Percentiles rank a stretch among this genome's conserved stretches.
phyloP scores from a whole-genome alignment of 306 rosid genomes.

The Astragalus glycyphyllos region DNA sequence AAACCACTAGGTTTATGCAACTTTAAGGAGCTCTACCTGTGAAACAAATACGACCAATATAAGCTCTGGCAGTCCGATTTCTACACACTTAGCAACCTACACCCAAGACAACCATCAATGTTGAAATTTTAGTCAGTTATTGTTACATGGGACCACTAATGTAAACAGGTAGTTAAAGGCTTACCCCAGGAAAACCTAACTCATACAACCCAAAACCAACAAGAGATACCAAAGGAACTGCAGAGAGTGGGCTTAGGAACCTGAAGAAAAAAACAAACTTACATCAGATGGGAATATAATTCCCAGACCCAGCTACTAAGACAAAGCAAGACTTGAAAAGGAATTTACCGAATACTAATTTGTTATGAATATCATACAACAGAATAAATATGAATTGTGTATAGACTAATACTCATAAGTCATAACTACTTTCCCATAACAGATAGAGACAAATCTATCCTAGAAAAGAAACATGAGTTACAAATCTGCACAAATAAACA shows the following conservation, averaged over 20 bases:
- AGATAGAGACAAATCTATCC: neutral
- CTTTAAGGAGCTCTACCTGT: conserved; percentile 68
- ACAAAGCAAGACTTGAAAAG: neutral
- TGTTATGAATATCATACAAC: neutral
- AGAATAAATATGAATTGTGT: neutral
- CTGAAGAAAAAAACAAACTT: conserved; percentile 54
- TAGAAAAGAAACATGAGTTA: neutral
- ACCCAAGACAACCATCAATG: conserved; percentile 46
- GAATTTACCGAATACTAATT: neutral
- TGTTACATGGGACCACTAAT: conserved; percentile 8
- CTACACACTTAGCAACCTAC: conserved; percentile 97
- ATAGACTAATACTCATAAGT: neutral
- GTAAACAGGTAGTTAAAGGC: conserved; percentile 43
- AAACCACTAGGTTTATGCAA: neutral
- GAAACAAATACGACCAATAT: conserved; percentile 77
- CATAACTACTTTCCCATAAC: neutral
- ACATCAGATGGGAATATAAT: conserved; percentile 19
- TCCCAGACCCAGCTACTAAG: conserved; percentile 9
- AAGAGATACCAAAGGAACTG: conserved; percentile 84
- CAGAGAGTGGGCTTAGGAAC: conserved; percentile 93
- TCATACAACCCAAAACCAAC: conserved; percentile 96
- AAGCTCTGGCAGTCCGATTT: conserved; percentile 94
- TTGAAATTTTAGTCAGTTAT: conserved; percentile 19
- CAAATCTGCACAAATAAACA: conserved; percentile 9
- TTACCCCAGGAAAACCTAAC: conserved; percentile 96